phyloP scores from a whole-genome alignment of 2,329 filamentous ascomycete genomes.

The Xylaria sp. region DNA sequence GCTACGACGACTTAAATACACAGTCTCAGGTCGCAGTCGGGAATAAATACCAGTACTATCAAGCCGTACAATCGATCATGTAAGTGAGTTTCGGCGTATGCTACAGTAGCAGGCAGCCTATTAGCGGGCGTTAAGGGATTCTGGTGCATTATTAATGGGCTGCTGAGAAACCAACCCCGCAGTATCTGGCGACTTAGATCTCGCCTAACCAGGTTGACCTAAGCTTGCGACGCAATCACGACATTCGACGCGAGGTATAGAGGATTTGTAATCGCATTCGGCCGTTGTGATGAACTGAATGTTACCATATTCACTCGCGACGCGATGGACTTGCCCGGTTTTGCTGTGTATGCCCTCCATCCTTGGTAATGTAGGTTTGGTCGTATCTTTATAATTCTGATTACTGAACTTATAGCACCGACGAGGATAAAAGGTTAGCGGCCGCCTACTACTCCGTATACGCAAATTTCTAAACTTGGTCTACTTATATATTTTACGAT shows the following conservation, averaged over 20 bases:
- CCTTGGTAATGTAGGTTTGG: background rate
- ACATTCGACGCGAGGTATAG: conserved; percentile 22
- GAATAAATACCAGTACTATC: conserved; percentile 7
- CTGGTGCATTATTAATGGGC: conserved; percentile 33
- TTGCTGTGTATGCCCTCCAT: conserved; percentile 1
- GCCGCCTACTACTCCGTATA: too few relatives aligned
- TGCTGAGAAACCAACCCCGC: conserved; percentile 37
- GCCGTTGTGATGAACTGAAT: background rate
- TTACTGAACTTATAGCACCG: conserved; percentile 27
- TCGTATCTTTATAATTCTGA: conserved; percentile 12
- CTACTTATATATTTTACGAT: background rate
- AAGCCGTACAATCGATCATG: conserved; percentile 1
- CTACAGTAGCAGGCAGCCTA: background rate
- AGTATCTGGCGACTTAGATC: conserved; percentile 26
- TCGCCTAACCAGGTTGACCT: conserved; percentile 26
- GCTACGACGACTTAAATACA: conserved; percentile 27
- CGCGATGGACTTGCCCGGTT: background rate
- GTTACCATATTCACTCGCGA: background rate
- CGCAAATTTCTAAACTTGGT: background rate
- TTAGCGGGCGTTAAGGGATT: conserved; percentile 17
- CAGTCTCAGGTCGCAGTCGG: conserved; percentile 3
- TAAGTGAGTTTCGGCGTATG: conserved; percentile 16
- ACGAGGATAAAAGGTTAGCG: background rate
- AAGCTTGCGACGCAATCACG: conserved; percentile 35
- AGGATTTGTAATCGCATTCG: conserved; percentile 32